Base-by-base conservation (phyloP, 1,284 basidiomycete genomes). In the Pterulicium gracile region DNA sequence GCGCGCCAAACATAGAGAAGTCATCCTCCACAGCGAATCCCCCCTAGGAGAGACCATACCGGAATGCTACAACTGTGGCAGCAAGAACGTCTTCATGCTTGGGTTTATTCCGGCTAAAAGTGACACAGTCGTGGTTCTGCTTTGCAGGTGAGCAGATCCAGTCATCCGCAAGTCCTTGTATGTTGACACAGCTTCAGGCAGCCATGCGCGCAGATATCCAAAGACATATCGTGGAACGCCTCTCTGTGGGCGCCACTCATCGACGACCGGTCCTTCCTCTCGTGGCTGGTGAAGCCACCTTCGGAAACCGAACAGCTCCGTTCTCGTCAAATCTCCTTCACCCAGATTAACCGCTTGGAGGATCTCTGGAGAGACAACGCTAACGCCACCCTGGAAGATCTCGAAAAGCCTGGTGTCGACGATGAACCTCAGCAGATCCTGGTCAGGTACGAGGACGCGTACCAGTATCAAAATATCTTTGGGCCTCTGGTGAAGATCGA, bases 91-190 rank as follows among this genome's bases (percentile, higher is more conserved):
- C 20, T 99, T 99, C 60, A 90, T 98, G 79, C 79, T 99, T 17
- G 96, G 96, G 2, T 99, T 99, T 62, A 98, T 99, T 56, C 96
- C 96, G 2, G 96, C 96, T 13, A 98, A 98, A 69, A 93, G 90
- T 60, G 96, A 98, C 60, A 97, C 96, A 0, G 95, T 98, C 36
- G 96, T 99, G 40, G 94, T 98, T 19, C 72, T 99, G n/a, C 76
- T 99, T 17, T 99, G 96, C 63, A 86, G 95, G 84, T 91, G 57
- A 53, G 86, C 62, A 36, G 24, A 46, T 14, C 44, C 3, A 24
- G 13, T 43, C 49, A 22, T 35, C 10, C 2, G 42, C 48, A 24
- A 19, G 43, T 40, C 27, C 19, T 10, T 36, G 14, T 35, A 39
- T 15, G 23, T n/a, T 47, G 13, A 50, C 3, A 45, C 44, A 44